Evolutionary conservation across 805 yeast genomes (phyloP), one percentile per base, ranked within the genome.

Genomic region (Lachancea cidri): DNA sequence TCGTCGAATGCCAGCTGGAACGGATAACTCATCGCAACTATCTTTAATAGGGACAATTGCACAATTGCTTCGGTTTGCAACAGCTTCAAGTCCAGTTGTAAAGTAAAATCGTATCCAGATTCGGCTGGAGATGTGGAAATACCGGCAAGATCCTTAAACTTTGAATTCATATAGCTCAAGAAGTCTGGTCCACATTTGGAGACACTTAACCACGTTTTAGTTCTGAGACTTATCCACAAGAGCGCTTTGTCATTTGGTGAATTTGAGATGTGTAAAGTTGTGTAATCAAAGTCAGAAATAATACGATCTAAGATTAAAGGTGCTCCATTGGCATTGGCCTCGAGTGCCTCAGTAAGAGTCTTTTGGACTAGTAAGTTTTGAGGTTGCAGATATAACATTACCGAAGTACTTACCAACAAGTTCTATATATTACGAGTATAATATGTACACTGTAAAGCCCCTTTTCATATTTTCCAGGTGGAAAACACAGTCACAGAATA

Each of bases 241-340:
- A 45, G 55, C 27, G 80, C 63, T 66, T 83, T 86, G 45, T 78
- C 71, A 50, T 81, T 88, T 2, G 89, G 86, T n/a, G 53, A 41
- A 43, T 55, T 91, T 36, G 95, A 83, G 46, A 93, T 71, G 64
- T 91, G 98, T 66, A 85, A 89, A 22, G 93, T 85, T 37, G 96
- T 95, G 67, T 87, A 87, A 65, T 93, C 99, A 55, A 93, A 93
- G 68, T 93, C 99, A 30, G 95, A 82, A 48, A 93, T 77, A 47
- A 91, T 80, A 62, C 97, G 78, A 65, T 93, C 97, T 38, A 88
- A 77, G 3, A 56, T 56, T 33, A 62, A 45, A 9, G 66, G 61
- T n/a, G 50, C 38, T 6, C 58, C 63, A 3, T 42, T 29, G 11
- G 36, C 38, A 29, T 46, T 44, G 6, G 65, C 64, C 24, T 62